Evolutionary conservation across 306 rosid species (phyloP).

Genomic region (Pyrus betulifolia): DNA sequence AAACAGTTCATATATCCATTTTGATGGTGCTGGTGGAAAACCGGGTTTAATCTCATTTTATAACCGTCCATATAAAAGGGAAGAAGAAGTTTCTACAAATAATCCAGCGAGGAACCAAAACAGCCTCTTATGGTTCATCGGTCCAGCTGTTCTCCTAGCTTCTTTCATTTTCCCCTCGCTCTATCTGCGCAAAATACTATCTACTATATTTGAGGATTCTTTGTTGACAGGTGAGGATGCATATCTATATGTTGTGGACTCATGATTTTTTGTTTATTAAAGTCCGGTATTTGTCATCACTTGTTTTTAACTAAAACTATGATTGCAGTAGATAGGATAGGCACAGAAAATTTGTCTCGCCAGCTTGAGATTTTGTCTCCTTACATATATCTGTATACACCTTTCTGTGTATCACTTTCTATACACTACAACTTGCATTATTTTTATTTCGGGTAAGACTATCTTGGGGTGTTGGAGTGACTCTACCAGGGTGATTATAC

Average conservation of each 20-base stretch:
- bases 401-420: conserved; percentile 10
- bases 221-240: conserved; percentile 68
- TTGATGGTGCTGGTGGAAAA: conserved; percentile 60
- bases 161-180: conserved; percentile 94
- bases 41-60: conserved; percentile 81
- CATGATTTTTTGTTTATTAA: neutral
- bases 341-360: neutral
- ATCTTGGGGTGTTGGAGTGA: conserved; percentile 5
- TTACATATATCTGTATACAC: conserved; percentile 1
- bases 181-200: conserved; percentile 70
- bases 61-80: conserved; percentile 49
- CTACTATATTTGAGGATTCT: conserved; percentile 86
- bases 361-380: neutral
- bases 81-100: conserved; percentile 26
- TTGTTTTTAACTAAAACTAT: neutral
- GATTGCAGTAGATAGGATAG: neutral
- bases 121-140: conserved; percentile 69
- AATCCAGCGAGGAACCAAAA: conserved; percentile 40
- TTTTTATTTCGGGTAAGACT: neutral
- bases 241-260: neutral
- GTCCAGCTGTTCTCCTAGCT: conserved; percentile 87
- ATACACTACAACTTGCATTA: neutral
- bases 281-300: neutral
- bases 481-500: conserved; percentile 1
- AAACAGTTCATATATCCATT: conserved; percentile 30